Conservation (phyloP, 2,329 filamentous ascomycete species). For the Aspergillus sp. region DNA sequence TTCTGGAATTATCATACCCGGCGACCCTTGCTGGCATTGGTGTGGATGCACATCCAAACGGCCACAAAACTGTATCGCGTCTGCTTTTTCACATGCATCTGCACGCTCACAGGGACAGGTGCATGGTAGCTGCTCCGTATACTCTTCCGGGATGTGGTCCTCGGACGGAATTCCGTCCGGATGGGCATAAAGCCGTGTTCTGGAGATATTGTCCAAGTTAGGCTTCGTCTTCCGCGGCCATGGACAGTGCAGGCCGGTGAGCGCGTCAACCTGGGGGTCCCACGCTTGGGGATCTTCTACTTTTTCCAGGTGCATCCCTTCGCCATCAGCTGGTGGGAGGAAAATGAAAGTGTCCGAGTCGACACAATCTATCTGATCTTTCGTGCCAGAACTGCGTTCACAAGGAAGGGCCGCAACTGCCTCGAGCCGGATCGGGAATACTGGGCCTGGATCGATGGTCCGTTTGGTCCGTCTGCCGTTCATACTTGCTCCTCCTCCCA, state of each 20-base stretch:
- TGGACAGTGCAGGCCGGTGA: conserved; percentile 19
- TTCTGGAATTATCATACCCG: not conserved
- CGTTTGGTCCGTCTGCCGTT: conserved; percentile 21
- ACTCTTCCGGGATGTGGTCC: conserved; percentile 11
- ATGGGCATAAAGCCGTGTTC: conserved; percentile 1
- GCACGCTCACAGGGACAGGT: not conserved
- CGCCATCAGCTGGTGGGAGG: conserved; percentile 24
- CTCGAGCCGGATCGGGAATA: conserved; percentile 8
- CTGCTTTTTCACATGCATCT: not conserved
- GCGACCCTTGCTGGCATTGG: not conserved
- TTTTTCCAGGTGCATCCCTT: conserved; percentile 28
- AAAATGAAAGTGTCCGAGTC: conserved; percentile 11
- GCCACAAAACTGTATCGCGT: not conserved
- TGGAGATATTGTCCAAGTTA: conserved; percentile 7
- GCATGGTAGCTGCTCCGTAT: conserved; percentile 1
- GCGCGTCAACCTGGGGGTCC: conserved; percentile 20
- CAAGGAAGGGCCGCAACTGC: conserved; percentile 14
- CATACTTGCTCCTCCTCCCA: conserved; percentile 11
- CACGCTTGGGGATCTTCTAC: conserved; percentile 19
- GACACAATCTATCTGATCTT: conserved; percentile 24
- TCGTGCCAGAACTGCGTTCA: conserved; percentile 18
- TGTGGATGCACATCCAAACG: conserved; percentile 1
- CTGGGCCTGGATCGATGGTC: conserved; percentile 25
- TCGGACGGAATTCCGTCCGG: conserved; percentile 4
- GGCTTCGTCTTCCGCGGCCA: conserved; percentile 11